Evolutionary conservation across 179 eudicot species (phyloP), one percentile per base, ranked within the genome.

Genomic region (Silene noctiflora): DNA sequence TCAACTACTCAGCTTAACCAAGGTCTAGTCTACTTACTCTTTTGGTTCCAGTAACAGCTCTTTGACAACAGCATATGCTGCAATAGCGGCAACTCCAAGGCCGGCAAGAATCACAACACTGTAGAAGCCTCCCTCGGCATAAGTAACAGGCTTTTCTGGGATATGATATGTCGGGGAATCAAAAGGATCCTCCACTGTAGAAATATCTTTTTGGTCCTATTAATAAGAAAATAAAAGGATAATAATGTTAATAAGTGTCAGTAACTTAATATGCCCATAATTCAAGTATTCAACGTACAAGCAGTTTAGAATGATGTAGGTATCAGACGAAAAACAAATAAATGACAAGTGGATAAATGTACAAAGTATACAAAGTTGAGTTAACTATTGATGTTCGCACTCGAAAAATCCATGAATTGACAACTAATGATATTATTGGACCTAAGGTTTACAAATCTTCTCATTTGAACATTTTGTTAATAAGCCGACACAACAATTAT

Each of bases 101-200:
- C 96, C 98, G 19, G 85, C 91, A 56, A 91, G 87, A 75, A 93
- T 91, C 76, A 91, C 80, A 64, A 89, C 0, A 73, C 85, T 81
- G 74, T 91, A 91, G 42, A 92, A 87, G 70, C 92, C 98, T 71
- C 96, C 98, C 81, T 93, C 96, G 0, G 91, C 81, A 80, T 88
- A 93, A 33, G 91, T 86, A 75, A 93, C 95, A 2, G 98, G 98
- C 81, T 93, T 93, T 76, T 91, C 91, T 17, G 98, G 98, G 81
- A 93, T 93, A 83, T 93, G 91, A 80, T 93, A 93, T 35, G 98
- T 93, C 61, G 95, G 98, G 71, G 98, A 84, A 82, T 93, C 98
- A 82, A 93, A 93, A 19, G 98, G 98, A 81, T 93, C 96, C 71
- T 91, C 96, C 72, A 88, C 84, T 27, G 81, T 87, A 74, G 94